Base-by-base conservation (phyloP, 2,329 filamentous ascomycete species). In the Elsinoe necatrix region DNA sequence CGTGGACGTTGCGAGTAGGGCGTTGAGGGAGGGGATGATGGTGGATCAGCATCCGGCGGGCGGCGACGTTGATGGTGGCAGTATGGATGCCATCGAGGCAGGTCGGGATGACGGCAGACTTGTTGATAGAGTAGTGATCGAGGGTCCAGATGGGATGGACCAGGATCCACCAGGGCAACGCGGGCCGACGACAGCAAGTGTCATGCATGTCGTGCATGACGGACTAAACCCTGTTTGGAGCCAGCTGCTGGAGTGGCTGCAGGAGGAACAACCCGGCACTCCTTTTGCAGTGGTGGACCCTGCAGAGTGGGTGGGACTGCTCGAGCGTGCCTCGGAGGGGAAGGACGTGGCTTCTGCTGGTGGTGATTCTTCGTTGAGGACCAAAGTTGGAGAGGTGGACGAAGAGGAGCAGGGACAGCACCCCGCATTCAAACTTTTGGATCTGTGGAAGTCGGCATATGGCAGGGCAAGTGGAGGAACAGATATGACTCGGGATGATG, bases 191-290 rank as follows among this genome's bases (percentile, higher is more conserved):
- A 37, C 29, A 4, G 14, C 21, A 21, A 52, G 18, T 39, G 72
- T 80, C 3, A 76, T 74, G 58, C 77, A 81, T 63, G 67, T 80
- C 1, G 61, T 80, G 25, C 80, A 79, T 58, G 69, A 73, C 25
- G 68, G 76, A 58, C 65, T 57, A 7, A 62, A 61, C 6, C 73
- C 75, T 3, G 72, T 63, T 1, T 80, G 76, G 77, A 63, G 60
- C 0, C 67, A 75, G 50, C 67, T 81, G 62, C 65, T 80, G n/a
- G 59, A 62, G 3, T 78, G 74, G 75, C 59, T 77, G 43, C 63
- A 66, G 61, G 66, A 69, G 58, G 64, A 62, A 31, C 31, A 20
- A 18, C 31, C 25, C 29, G 25, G 29, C 25, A 65, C 67, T 48
- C 58, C 60, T 1, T 73, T 77, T 60, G 68, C 75, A 1, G 66